Evolutionary conservation across 2,329 filamentous ascomycete species (phyloP).

Genomic region (Scortechinia acanthostroma): DNA sequence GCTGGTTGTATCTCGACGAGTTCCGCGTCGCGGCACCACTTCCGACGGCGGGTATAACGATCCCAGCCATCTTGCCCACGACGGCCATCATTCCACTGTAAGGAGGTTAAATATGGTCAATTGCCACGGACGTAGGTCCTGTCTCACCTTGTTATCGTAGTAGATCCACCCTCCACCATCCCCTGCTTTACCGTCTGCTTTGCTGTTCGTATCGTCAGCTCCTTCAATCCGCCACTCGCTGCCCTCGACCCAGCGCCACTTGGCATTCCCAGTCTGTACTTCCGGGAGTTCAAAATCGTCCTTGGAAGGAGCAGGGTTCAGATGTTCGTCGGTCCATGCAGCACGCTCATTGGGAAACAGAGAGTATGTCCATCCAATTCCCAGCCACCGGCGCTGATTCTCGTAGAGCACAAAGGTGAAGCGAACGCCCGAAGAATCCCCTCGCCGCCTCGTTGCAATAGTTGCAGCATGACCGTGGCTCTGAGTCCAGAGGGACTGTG

Average conservation of each 20-base stretch:
- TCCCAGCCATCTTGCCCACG: conserved; percentile 86
- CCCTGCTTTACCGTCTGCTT: conserved; percentile 26
- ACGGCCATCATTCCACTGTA: conserved; percentile 80
- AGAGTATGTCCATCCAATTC: conserved; percentile 87
- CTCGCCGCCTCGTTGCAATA: conserved; percentile 7
- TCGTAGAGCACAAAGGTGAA: conserved; percentile 97
- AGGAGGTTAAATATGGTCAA: background rate
- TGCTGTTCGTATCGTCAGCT: conserved; percentile 49
- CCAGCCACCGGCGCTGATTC: conserved; percentile 91
- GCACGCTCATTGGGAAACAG: conserved; percentile 84
- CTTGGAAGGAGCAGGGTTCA: conserved; percentile 71
- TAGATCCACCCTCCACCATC: conserved; percentile 41
- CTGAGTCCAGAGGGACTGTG: conserved; percentile 18
- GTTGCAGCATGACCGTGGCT: conserved; percentile 33
- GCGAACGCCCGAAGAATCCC: conserved; percentile 54
- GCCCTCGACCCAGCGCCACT: conserved; percentile 72
- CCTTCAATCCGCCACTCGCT: conserved; percentile 82
- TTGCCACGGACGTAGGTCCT: background rate
- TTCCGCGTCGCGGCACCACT: conserved; percentile 96
- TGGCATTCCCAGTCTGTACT: conserved; percentile 49
- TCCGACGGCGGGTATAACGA: conserved; percentile 82
- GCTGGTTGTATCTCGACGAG: conserved; percentile 69
- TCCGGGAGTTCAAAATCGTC: conserved; percentile 61
- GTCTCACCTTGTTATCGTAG: conserved; percentile 81
- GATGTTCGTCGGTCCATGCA: conserved; percentile 92